Percentiles rank a stretch among this genome's conserved stretches.
phyloP scores from a whole-genome alignment of 2,329 filamentous ascomycete genomes.

The Lachnellula willkommii region DNA sequence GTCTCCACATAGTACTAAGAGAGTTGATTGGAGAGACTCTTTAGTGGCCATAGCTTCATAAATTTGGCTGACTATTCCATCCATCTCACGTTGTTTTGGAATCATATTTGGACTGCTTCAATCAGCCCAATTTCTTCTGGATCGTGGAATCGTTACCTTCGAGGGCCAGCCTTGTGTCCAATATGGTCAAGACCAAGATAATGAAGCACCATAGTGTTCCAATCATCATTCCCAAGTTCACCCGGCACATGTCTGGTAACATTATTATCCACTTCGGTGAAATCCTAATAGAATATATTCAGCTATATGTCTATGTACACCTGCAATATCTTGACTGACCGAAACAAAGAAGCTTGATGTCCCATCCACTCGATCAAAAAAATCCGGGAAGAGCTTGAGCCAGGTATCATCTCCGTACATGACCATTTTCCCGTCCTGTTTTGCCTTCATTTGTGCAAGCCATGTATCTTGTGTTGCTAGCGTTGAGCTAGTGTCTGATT shows the following conservation, averaged over 20 bases:
- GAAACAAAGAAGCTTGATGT: slow-evolving; percentile 98
- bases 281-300: slow-evolving; percentile 59
- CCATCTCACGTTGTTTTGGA: slow-evolving; percentile 93
- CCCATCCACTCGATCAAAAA: slow-evolving; percentile 82
- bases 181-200: slow-evolving; percentile 97
- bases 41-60: slow-evolving; percentile 69
- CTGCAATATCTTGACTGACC: slow-evolving; percentile 49
- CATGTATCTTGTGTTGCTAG: slow-evolving; percentile 89
- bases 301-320: slow-evolving; percentile 25
- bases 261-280: slow-evolving; percentile 95
- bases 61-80: slow-evolving; percentile 69
- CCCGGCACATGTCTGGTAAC: slow-evolving; percentile 82
- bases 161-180: slow-evolving; percentile 89
- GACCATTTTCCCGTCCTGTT: slow-evolving; percentile 66
- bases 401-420: slow-evolving; percentile 99
- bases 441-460: slow-evolving; percentile 85
- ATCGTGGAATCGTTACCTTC: slow-evolving; percentile 48
- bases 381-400: slow-evolving; percentile 90
- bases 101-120: slow-evolving; percentile 72
- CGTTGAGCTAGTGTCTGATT: slow-evolving; percentile 85
- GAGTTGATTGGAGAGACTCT: slow-evolving; percentile 66
- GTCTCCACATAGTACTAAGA: slow-evolving; percentile 85
- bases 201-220: slow-evolving; percentile 91
- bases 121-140: slow-evolving; percentile 13
- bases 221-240: slow-evolving; percentile 73